phyloP scores from a whole-genome alignment of 176 grass and related monocot genomes.

The Aegilops tauschii region DNA sequence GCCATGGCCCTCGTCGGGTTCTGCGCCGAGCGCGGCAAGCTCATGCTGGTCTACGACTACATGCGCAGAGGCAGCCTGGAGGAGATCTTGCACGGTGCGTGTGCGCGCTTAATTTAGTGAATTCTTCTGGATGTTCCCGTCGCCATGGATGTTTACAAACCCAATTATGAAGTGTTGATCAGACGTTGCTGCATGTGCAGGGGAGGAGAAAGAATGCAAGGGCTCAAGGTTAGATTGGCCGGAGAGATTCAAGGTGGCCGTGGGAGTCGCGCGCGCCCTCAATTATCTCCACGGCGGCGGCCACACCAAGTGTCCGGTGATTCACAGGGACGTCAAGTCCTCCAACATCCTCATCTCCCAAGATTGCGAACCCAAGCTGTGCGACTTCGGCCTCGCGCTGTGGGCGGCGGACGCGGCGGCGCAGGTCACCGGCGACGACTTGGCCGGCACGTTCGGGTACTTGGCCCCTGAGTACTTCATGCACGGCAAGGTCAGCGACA shows the following conservation, averaged over 20 bases:
- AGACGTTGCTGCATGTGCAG: constrained; percentile 22
- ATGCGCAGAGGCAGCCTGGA: constrained; percentile 78
- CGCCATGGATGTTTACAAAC: neutral
- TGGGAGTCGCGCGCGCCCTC: constrained; percentile 53
- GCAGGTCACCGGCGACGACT: constrained; percentile 49
- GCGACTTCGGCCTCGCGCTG: constrained; percentile 83
- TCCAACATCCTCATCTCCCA: constrained; percentile 79
- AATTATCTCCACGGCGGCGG: constrained; percentile 53
- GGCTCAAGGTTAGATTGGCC: constrained; percentile 45
- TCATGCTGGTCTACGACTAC: constrained; percentile 87
- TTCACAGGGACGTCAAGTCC: constrained; percentile 91
- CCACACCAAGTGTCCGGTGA: constrained; percentile 31
- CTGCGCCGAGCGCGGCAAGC: constrained; percentile 51
- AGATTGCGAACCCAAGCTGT: constrained; percentile 73
- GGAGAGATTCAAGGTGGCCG: constrained; percentile 72
- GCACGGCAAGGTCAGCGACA: constrained; percentile 91
- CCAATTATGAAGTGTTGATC: neutral
- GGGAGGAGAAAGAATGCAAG: constrained; percentile 17
- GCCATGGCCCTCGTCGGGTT: constrained; percentile 65
- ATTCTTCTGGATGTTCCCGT: neutral
- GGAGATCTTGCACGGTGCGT: constrained; percentile 59
- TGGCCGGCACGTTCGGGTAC: constrained; percentile 93
- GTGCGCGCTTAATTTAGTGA: neutral
- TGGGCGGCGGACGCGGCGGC: constrained; percentile 54
- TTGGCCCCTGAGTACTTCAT: constrained; percentile 95